phyloP scores from a whole-genome alignment of 75 land plant genomes.

The Chamaecyparis obtusa region DNA sequence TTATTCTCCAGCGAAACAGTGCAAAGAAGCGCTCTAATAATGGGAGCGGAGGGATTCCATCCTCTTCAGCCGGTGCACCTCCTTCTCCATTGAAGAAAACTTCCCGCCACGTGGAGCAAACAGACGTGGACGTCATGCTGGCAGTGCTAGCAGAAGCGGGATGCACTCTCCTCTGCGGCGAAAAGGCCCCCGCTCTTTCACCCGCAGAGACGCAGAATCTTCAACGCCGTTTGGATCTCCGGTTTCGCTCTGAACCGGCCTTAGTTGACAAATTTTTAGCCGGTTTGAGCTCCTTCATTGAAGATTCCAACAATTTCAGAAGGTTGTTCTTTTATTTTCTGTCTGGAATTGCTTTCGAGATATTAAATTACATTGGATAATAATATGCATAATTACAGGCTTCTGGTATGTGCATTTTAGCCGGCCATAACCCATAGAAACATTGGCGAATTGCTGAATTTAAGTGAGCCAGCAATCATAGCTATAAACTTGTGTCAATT shows the following conservation, averaged over 20 bases:
- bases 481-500: too few relatives aligned
- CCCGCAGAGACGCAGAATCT: constrained; percentile 24
- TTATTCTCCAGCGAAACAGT: not conserved
- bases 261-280: constrained; percentile 26
- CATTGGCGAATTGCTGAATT: too few relatives aligned
- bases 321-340: constrained; percentile 18
- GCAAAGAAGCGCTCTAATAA: not conserved
- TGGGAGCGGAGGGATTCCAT: not conserved
- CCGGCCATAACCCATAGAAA: too few relatives aligned
- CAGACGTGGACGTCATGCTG: not conserved
- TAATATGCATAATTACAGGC: too few relatives aligned
- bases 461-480: too few relatives aligned
- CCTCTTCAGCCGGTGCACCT: not conserved
- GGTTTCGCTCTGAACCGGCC: constrained; percentile 11
- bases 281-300: constrained; percentile 35
- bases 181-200: constrained; percentile 15
- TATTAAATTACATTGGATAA: too few relatives aligned
- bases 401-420: too few relatives aligned
- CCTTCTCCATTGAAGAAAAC: not conserved
- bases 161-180: constrained; percentile 25
- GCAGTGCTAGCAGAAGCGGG: constrained; percentile 43
- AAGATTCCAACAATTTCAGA: constrained; percentile 24
- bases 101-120: not conserved
- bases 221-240: constrained; percentile 30
- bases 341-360: too few relatives aligned